Base-by-base conservation (phyloP, 2,329 filamentous ascomycete species). In the Didymella pomorum region DNA sequence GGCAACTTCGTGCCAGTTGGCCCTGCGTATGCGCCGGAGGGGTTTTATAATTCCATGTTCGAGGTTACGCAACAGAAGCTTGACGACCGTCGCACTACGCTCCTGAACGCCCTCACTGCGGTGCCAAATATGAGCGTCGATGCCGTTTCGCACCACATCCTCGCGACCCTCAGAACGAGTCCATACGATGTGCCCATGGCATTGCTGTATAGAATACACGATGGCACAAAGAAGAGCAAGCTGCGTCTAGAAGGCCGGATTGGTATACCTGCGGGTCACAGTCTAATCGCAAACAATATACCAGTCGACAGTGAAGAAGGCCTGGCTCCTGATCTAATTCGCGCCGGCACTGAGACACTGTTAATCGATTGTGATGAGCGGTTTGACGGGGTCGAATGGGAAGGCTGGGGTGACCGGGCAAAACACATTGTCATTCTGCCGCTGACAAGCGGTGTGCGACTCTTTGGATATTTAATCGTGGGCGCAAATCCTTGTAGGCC, bases 401-500 rank as follows among this genome's bases (percentile, higher is more conserved):
- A 62, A 33, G 72, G 72, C 2, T 76, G 68, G 60, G 63, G 66
- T 6, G 58, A 52, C 11, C 70, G 69, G 2, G 64, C 71, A 1
- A 63, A 67, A 43, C 62, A 68, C 29, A 66, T 74, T 16, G 68
- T 63, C 39, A 65, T 76, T 8, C 16, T 71, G 16, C 71, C 73
- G 35, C 64, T 75, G 42, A 62, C 61, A 31, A 69, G 58, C 23
- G 68, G 62, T 4, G 45, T 58, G 4, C 66, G 60, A 21, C 49
- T 71, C 3, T 69, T 70, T 42, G 71, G 71, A 37, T 74, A 71
- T 50, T 60, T 76, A 2, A 44, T 79, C 16, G 58, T 74, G 4
- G 77, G 75, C 0, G 71, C 75, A 0, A 78, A 78, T 45, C 76
- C 75, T 0, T 73, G 66, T 26, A 68, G 76, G 16, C 68, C 69